Evolutionary conservation across 148 eudicot genomes (phyloP).

Genomic region (Rhododendron mucronatum): DNA sequence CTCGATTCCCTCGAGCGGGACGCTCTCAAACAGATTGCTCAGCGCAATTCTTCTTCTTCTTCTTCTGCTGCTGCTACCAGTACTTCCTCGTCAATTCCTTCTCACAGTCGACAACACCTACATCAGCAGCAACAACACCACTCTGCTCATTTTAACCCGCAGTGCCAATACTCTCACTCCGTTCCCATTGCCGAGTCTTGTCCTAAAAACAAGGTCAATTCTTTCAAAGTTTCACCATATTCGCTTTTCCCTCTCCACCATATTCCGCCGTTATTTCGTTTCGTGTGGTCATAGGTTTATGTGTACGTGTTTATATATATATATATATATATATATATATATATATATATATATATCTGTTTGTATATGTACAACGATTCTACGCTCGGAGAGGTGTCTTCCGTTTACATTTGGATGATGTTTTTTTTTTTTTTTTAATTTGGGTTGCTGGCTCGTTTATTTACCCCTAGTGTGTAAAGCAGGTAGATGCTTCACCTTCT

Average conservation of each 20-base stretch:
- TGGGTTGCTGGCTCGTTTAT: conserved; percentile 1
- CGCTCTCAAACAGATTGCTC: conserved; percentile 68
- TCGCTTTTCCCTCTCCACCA: background rate
- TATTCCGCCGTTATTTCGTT: background rate
- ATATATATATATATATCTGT: background rate
- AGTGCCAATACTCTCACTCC: conserved; percentile 5
- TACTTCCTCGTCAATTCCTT: conserved; percentile 1
- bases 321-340: too few relatives aligned
- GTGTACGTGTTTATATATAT: too few relatives aligned
- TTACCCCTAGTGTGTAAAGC: conserved; percentile 6
- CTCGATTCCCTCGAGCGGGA: conserved; percentile 68
- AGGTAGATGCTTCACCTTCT: conserved; percentile 28
- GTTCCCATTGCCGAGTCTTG: conserved; percentile 9
- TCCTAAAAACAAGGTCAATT: conserved; percentile 10
- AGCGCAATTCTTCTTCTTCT: conserved; percentile 37
- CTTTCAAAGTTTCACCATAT: background rate
- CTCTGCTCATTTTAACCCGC: background rate
- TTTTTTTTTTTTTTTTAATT: background rate
- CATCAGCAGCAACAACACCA: conserved; percentile 1
- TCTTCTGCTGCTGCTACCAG: conserved; percentile 13
- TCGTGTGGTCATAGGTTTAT: background rate
- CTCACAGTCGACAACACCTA: background rate
- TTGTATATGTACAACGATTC: background rate
- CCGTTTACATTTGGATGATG: background rate
- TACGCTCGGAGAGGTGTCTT: background rate